Evolutionary conservation across 2,329 filamentous ascomycete species (phyloP).

Genomic region (Delphinella strobiligena): DNA sequence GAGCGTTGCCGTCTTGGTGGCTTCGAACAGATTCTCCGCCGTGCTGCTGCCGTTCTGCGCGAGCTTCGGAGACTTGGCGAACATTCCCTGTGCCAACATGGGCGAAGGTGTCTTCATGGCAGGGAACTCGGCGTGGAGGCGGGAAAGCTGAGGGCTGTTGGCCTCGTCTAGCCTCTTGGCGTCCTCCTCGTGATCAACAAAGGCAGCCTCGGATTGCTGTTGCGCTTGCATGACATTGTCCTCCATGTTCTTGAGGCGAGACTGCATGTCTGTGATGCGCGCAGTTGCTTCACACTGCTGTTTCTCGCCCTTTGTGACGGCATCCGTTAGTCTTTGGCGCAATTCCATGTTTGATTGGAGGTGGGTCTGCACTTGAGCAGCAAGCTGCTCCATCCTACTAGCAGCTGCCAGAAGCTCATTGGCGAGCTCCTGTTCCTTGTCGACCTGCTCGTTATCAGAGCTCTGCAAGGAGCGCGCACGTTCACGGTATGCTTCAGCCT

Average conservation of each 20-base stretch:
- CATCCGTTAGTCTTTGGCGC: constrained; percentile 62
- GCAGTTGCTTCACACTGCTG: constrained; percentile 70
- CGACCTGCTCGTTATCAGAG: constrained; percentile 48
- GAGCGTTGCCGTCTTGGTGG: constrained; percentile 60
- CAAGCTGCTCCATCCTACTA: constrained; percentile 66
- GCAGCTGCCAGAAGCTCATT: constrained; percentile 63
- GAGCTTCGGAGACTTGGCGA: constrained; percentile 46
- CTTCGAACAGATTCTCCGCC: constrained; percentile 34
- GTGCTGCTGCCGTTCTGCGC: constrained; percentile 50
- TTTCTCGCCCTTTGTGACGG: constrained; percentile 70
- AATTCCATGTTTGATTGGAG: constrained; percentile 66
- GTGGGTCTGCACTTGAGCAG: constrained; percentile 66
- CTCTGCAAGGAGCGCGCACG: constrained; percentile 49
- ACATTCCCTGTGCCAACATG: constrained; percentile 27
- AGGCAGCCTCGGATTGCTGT: constrained; percentile 71
- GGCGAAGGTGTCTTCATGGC: constrained; percentile 49
- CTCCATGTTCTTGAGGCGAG: constrained; percentile 67
- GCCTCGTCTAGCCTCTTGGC: constrained; percentile 63
- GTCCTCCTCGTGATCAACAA: constrained; percentile 78
- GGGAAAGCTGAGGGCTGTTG: constrained; percentile 63
- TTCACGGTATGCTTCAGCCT: constrained; percentile 49
- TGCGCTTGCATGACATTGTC: constrained; percentile 75
- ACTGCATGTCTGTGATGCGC: constrained; percentile 75
- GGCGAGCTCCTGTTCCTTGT: constrained; percentile 52
- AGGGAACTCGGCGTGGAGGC: constrained; percentile 46